phyloP scores from a whole-genome alignment of 441 rosid species.

The Isatis lusitanica region DNA sequence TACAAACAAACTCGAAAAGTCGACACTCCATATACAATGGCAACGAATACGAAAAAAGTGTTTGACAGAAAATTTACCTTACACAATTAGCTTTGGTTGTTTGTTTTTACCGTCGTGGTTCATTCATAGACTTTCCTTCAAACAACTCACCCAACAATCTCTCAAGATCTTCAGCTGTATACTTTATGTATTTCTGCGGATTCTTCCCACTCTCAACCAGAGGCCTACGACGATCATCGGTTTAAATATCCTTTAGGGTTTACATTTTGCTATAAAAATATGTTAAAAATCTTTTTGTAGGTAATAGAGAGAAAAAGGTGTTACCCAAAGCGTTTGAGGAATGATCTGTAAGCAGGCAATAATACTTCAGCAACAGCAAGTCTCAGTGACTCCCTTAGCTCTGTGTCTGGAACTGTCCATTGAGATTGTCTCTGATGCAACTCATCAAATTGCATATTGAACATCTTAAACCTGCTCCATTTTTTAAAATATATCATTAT shows the following conservation, averaged over 20 bases:
- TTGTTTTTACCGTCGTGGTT: slow-evolving; percentile 59
- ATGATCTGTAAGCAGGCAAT: slow-evolving; percentile 94
- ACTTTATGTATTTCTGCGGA: slow-evolving; percentile 80
- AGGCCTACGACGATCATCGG: slow-evolving; percentile 51
- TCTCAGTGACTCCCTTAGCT: slow-evolving; percentile 78
- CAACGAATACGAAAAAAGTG: slow-evolving; percentile 11
- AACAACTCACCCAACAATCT: slow-evolving; percentile 91
- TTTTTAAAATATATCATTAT: background rate
- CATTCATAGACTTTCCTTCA: slow-evolving; percentile 76
- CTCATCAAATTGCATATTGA: slow-evolving; percentile 92
- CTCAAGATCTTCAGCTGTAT: slow-evolving; percentile 85
- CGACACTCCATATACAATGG: slow-evolving; percentile 23
- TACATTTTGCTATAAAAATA: background rate
- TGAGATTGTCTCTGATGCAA: slow-evolving; percentile 97
- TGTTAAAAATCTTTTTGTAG: background rate
- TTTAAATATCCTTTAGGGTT: background rate
- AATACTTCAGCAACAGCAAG: slow-evolving; percentile 98
- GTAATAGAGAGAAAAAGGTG: background rate
- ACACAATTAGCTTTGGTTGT: slow-evolving; percentile 9
- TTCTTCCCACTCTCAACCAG: slow-evolving; percentile 84
- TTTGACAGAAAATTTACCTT: slow-evolving; percentile 12
- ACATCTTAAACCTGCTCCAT: slow-evolving; percentile 75
- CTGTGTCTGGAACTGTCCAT: slow-evolving; percentile 97
- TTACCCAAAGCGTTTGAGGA: slow-evolving; percentile 87
- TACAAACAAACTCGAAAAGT: background rate